Conservation (phyloP, 257 asterid genomes). For the Capsicum chinense region DNA sequence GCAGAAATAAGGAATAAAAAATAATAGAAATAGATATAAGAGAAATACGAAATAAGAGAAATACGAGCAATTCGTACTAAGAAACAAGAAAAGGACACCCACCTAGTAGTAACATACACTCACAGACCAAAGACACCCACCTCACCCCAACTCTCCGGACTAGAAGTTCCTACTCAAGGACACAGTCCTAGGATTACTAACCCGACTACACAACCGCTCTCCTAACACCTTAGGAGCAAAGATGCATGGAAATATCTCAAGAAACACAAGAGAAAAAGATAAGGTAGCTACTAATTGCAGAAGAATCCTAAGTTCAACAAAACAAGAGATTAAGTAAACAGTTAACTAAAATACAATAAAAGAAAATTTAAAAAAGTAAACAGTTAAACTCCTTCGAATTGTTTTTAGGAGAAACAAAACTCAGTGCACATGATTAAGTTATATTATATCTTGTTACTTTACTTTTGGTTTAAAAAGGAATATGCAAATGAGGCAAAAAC, state of each 20-base stretch:
- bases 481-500: conserved; percentile 19
- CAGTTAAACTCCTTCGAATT: not conserved
- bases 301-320: not conserved
- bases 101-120: too few species aligned
- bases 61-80: too few species aligned
- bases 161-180: too few species aligned
- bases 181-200: too few species aligned
- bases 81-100: too few species aligned
- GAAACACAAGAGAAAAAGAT: not conserved
- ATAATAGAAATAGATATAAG: too few species aligned
- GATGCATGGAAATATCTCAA: conserved; percentile 11
- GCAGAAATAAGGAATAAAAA: too few species aligned
- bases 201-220: too few species aligned
- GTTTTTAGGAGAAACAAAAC: conserved; percentile 7
- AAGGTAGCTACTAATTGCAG: conserved; percentile 4
- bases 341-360: conserved; percentile 4
- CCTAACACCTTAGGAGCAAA: not conserved
- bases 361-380: not conserved
- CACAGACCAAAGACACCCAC: too few species aligned
- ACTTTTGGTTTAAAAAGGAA: conserved; percentile 10
- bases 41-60: too few species aligned
- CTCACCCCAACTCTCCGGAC: too few species aligned
- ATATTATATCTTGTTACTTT: not conserved
- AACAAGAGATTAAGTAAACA: conserved; percentile 22
- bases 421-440: not conserved